A percentile compares a stretch with the other conserved stretches of the same genome.
These are phyloP conservation scores for Paspalum notatum DNA, from an alignment of 176 grass and related monocot genomes.

Conservation along the genomic window DNA sequence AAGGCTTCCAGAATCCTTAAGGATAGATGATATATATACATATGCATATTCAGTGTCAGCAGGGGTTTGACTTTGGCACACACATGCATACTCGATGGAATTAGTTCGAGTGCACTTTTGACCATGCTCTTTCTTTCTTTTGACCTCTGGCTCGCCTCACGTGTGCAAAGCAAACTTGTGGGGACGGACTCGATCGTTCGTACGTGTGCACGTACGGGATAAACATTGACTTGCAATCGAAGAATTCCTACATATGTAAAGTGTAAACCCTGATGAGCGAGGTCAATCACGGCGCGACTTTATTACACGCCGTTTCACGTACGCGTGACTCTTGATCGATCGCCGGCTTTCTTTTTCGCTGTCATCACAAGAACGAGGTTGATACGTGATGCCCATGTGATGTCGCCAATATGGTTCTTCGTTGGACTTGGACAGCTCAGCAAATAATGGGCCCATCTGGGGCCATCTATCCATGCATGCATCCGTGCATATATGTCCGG, in stretches of 20 bases:
- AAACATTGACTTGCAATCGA: slow-evolving; percentile 15
- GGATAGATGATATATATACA: too few species aligned
- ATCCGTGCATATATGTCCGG: not conserved
- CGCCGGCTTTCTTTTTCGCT: not conserved
- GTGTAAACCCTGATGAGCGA: not conserved
- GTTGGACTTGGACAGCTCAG: not conserved
- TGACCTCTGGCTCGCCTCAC: not conserved
- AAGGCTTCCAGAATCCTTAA: too few species aligned
- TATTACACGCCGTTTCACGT: not conserved
- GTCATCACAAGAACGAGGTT: not conserved
- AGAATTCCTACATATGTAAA: not conserved
- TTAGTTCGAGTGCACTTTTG: not conserved
- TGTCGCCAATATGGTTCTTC: not conserved
- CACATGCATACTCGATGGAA: too few species aligned
- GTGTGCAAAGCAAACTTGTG: not conserved
- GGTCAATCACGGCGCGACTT: slow-evolving; percentile 7
- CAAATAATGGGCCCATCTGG: not conserved
- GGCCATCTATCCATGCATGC: not conserved
- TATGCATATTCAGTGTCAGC: too few species aligned
- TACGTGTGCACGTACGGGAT: not conserved
- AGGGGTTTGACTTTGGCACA: too few species aligned
- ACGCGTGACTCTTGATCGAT: too few species aligned
- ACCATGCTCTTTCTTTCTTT: too few species aligned
- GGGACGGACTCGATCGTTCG: not conserved
- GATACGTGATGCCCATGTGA: not conserved